Percentiles rank a stretch among this genome's conserved stretches.
Evolutionary conservation across 306 rosid species (phyloP).

Genomic region (Ziziphus jujuba): DNA sequence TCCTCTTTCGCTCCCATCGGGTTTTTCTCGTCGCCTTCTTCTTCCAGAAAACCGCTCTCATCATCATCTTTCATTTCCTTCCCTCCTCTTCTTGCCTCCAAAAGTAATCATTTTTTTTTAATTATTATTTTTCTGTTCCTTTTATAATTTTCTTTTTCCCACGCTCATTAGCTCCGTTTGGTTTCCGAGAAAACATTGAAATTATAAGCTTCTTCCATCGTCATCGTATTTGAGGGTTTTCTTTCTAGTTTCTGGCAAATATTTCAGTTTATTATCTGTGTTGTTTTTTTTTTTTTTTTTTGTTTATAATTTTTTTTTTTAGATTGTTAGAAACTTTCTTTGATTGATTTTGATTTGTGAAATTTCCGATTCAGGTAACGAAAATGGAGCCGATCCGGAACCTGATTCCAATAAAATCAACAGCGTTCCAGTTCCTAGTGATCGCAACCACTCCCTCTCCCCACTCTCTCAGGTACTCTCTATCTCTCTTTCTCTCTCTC

Average conservation of each 20-base stretch:
- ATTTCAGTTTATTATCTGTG: too few relatives aligned
- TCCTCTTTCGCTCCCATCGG: conserved; percentile 41
- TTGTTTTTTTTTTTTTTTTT: too few relatives aligned
- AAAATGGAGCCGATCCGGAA: conserved; percentile 44
- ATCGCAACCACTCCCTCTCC: conserved; percentile 68
- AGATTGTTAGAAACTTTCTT: too few relatives aligned
- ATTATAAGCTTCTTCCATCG: neutral
- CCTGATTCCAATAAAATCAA: conserved; percentile 46
- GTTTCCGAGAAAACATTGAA: neutral
- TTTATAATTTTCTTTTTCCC: neutral
- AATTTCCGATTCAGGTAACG: conserved; percentile 50
- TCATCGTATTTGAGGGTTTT: too few relatives aligned
- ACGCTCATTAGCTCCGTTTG: neutral
- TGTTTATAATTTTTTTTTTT: too few relatives aligned
- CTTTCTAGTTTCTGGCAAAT: too few relatives aligned
- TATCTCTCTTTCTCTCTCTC: too few relatives aligned
- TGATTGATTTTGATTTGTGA: neutral
- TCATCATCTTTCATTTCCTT: conserved; percentile 37
- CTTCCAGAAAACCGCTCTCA: conserved; percentile 29
- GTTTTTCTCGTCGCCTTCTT: conserved; percentile 43
- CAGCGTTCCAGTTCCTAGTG: conserved; percentile 51
- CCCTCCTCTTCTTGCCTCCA: conserved; percentile 59
- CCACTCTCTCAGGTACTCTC: conserved; percentile 81
- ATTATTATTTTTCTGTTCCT: too few relatives aligned
- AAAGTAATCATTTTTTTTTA: conserved; percentile 42